Evolutionary conservation across 768 basidiomycete genomes (phyloP).

Genomic region (Lactifluus piperatus): DNA sequence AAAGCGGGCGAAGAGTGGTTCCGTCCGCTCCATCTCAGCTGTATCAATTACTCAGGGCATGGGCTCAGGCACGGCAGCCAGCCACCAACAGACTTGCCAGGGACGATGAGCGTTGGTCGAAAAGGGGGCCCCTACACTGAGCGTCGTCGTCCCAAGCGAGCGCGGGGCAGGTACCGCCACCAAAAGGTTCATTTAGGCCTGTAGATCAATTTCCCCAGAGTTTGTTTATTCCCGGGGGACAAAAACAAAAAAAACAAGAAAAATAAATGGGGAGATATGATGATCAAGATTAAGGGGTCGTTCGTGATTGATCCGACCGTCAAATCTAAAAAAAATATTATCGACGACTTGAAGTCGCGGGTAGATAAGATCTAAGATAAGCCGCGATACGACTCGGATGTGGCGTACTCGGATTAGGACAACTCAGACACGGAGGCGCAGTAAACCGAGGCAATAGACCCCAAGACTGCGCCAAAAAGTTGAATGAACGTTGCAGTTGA

Average conservation of each 20-base stretch:
- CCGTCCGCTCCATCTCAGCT: neutral
- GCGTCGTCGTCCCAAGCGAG: neutral
- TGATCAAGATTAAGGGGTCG: neutral
- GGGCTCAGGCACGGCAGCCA: constrained; percentile 48
- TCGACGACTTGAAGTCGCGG: neutral
- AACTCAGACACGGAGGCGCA: too few species aligned
- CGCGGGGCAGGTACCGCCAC: neutral
- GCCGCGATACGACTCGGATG: neutral
- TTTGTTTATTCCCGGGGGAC: neutral
- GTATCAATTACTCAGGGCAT: constrained; percentile 58
- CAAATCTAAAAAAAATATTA: neutral
- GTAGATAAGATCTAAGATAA: neutral
- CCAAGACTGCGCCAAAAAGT: neutral
- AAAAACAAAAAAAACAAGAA: neutral
- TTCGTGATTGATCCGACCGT: neutral
- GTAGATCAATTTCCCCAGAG: neutral
- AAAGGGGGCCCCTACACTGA: neutral
- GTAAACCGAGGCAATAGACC: too few species aligned
- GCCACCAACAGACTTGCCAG: constrained; percentile 41
- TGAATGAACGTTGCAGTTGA: constrained; percentile 42
- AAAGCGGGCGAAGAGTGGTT: neutral
- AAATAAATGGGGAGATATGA: neutral
- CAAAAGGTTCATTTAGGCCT: neutral
- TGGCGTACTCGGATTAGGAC: too few species aligned
- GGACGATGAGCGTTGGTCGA: neutral